Base-by-base conservation (phyloP, 2,329 filamentous ascomycete genomes). In the Lecanicillium sp. region DNA sequence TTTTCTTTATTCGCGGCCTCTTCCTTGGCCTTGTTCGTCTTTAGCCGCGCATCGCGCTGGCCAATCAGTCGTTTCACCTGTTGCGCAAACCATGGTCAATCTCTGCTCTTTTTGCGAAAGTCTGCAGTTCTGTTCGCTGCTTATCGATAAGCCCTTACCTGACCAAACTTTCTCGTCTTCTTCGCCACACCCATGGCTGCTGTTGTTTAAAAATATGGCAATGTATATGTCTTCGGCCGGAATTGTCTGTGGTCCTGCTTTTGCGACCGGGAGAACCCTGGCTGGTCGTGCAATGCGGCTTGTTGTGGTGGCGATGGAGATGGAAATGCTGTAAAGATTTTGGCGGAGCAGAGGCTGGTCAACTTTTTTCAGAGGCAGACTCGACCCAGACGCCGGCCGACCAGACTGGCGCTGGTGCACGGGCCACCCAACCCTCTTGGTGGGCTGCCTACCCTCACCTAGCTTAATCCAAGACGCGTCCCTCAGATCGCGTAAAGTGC, bases 121-220 rank as follows among this genome's bases (percentile, higher is more conserved):
- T 41, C 10, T 32, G 25, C 13, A 10, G 27, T 27, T 27, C 36
- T 20, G 17, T 12, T 15, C 12, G 19, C 15, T n/a, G 33, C 35
- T 36, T 55, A 58, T 62, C 56, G 47, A 57, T 53, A 51, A 47
- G 41, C 3, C 44, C 65, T 44, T 55, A 77, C 77, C 58, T 74
- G 68, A 36, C 80, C 90, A 61, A 95, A 97, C 69, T 96, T 96
- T 68, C 89, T 81, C 38, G 87, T 94, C 61, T 81, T 87, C 70
- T 94, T 95, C 46, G 81, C 78, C 50, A 88, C 78, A 65, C 88
- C 89, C 90, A 96, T 96, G 46, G 41, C 49, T 33, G 31, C 43
- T 17, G 18, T 31, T 39, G 8, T 28, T 4, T 17, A 19, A 17
- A n/a, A 19, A 29, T 17, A 15, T 34, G n/a, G 6, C 27, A 15